Percentiles rank a stretch among this genome's conserved stretches.
phyloP scores from a whole-genome alignment of 2,329 filamentous ascomycete genomes.

The Xylaria sp. region DNA sequence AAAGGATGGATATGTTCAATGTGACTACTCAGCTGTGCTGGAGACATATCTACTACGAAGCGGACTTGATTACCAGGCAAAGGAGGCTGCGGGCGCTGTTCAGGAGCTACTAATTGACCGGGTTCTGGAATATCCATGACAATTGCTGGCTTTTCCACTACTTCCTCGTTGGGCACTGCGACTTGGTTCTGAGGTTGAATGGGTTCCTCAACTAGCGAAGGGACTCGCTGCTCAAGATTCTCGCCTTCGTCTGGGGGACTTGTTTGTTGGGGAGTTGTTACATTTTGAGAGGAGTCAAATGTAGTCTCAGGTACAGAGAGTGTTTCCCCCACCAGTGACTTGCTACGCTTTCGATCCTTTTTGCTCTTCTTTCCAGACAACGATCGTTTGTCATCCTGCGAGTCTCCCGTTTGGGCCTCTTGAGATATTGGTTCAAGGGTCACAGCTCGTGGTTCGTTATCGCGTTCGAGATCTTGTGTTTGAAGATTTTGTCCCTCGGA shows the following conservation, averaged over 20 bases:
- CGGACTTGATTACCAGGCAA: conserved; percentile 23
- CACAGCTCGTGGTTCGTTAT: conserved; percentile 5
- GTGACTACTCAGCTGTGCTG: conserved; percentile 43
- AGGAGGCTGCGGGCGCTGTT: conserved; percentile 29
- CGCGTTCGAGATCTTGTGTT: conserved; percentile 18
- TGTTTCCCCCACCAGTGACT: conserved; percentile 18
- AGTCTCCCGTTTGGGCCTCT: conserved; percentile 20
- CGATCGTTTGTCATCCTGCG: conserved; percentile 32
- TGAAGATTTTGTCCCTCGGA: conserved; percentile 27
- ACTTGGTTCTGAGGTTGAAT: conserved; percentile 34
- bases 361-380: conserved; percentile 43
- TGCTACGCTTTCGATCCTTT: conserved; percentile 41
- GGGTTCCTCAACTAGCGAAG: conserved; percentile 36
- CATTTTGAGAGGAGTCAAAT: conserved; percentile 23
- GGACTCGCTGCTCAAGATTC: conserved; percentile 28
- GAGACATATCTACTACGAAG: conserved; percentile 40
- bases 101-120: conserved; percentile 6
- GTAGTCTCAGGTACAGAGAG: background rate
- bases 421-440: background rate
- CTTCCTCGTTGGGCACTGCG: conserved; percentile 11
- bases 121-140: conserved; percentile 10
- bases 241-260: conserved; percentile 18
- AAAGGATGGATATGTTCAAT: conserved; percentile 47
- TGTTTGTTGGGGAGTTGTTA: conserved; percentile 21
- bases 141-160: background rate